Evolutionary conservation across 2,329 filamentous ascomycete species (phyloP).

Genomic region (Davidsoniella eucalypti): DNA sequence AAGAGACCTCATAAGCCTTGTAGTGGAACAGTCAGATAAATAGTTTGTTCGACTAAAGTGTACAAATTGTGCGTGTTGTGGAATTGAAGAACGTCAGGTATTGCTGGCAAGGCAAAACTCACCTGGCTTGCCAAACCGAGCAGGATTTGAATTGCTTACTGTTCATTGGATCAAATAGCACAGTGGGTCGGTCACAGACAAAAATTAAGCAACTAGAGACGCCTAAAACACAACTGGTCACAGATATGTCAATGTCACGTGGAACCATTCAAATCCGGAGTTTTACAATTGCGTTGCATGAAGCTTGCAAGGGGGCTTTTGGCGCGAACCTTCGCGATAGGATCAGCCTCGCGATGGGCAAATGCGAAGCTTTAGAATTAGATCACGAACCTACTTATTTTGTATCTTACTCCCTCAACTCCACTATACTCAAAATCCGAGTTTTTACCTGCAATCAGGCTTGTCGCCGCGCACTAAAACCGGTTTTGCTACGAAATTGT

Average conservation of each 20-base stretch:
- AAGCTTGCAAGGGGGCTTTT: background rate
- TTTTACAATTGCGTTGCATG: background rate
- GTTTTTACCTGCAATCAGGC: no score
- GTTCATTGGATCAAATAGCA: conserved; percentile 3
- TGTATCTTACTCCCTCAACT: background rate
- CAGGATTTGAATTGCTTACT: conserved; percentile 2
- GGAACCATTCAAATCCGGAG: background rate
- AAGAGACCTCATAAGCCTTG: conserved; percentile 24
- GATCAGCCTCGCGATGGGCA: conserved; percentile 12
- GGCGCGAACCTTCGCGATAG: conserved; percentile 11
- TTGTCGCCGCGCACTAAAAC: no score
- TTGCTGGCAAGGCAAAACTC: background rate
- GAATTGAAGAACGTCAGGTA: background rate
- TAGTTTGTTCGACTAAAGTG: background rate
- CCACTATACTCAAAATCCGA: background rate
- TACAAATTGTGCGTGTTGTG: background rate
- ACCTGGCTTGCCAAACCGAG: no score
- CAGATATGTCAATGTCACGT: background rate
- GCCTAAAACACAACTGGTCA: background rate
- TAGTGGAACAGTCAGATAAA: background rate
- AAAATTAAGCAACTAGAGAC: background rate
- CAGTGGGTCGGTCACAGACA: background rate
- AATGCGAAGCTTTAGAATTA: conserved; percentile 1
- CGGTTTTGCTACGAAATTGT: background rate
- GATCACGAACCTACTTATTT: conserved; percentile 1